Evolutionary conservation across 2,329 filamentous ascomycete species (phyloP).

Genomic region (Plenodomus biglobosus): DNA sequence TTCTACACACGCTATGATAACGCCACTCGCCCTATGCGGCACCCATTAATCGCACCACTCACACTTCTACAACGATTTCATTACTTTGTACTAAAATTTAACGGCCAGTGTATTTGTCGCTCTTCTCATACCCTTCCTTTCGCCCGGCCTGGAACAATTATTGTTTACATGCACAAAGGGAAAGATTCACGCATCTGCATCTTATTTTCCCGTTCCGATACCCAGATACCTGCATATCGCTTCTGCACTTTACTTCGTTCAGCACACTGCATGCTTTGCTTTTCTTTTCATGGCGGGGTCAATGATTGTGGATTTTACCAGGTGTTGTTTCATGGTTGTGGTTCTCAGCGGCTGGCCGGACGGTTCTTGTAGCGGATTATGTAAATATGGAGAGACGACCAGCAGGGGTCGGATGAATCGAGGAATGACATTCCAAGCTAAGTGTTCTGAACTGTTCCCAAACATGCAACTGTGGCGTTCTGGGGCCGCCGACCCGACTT

Average conservation of each 20-base stretch:
- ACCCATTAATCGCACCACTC: constrained; percentile 22
- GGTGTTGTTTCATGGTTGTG: constrained; percentile 32
- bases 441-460: constrained; percentile 5
- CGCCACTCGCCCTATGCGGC: constrained; percentile 17
- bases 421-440: constrained; percentile 20
- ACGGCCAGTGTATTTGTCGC: constrained; percentile 30
- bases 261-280: constrained; percentile 10
- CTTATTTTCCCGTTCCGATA: constrained; percentile 22
- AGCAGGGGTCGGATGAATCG: constrained; percentile 25
- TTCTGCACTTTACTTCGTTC: constrained; percentile 16
- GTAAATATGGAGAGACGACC: constrained; percentile 26
- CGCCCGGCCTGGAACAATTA: constrained; percentile 10
- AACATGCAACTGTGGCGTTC: constrained; percentile 15
- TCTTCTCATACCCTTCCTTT: constrained; percentile 14
- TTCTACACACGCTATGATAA: neutral
- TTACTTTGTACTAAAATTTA: constrained; percentile 25
- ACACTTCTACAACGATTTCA: constrained; percentile 14
- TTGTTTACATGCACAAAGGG: constrained; percentile 10
- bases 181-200: constrained; percentile 7
- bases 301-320: constrained; percentile 15
- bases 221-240: constrained; percentile 24
- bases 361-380: constrained; percentile 26
- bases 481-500: constrained; percentile 1
- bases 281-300: constrained; percentile 16
- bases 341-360: constrained; percentile 16